phyloP scores from a whole-genome alignment of 116 monocot species.

The Thalassia testudinum region DNA sequence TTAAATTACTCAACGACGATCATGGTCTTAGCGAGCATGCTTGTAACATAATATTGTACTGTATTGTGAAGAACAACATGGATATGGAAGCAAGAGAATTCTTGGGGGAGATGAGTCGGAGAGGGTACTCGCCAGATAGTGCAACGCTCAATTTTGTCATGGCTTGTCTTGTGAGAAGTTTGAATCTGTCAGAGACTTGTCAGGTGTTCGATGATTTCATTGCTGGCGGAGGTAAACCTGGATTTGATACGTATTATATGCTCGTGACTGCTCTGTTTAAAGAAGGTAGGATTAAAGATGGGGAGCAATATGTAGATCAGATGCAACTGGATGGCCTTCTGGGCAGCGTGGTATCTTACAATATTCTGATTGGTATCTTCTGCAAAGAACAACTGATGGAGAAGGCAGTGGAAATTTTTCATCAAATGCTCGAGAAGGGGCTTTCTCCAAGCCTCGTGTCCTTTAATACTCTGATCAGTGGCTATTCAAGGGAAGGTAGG shows the following conservation, averaged over 20 bases:
- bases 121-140: slow-evolving; percentile 38
- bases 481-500: slow-evolving; percentile 45
- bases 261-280: slow-evolving; percentile 25
- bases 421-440: slow-evolving; percentile 34
- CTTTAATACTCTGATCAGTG: slow-evolving; percentile 67
- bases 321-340: slow-evolving; percentile 29
- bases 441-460: slow-evolving; percentile 50
- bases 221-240: slow-evolving; percentile 54
- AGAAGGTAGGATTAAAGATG: slow-evolving; percentile 20
- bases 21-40: slow-evolving; percentile 11
- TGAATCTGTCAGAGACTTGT: slow-evolving; percentile 24
- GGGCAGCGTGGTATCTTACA: slow-evolving; percentile 61
- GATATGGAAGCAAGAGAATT: slow-evolving; percentile 32
- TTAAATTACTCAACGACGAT: slow-evolving; percentile 20
- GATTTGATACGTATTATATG: slow-evolving; percentile 44
- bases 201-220: slow-evolving; percentile 48
- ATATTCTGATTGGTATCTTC: slow-evolving; percentile 60
- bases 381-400: slow-evolving; percentile 51
- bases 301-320: slow-evolving; percentile 20
- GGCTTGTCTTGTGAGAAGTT: slow-evolving; percentile 29
- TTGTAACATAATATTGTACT: slow-evolving; percentile 41
- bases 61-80: slow-evolving; percentile 56
- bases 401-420: slow-evolving; percentile 32
- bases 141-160: slow-evolving; percentile 31
- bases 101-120: slow-evolving; percentile 19